Conservation (phyloP, 164 flowering plant genomes). For the Vitis riparia region DNA sequence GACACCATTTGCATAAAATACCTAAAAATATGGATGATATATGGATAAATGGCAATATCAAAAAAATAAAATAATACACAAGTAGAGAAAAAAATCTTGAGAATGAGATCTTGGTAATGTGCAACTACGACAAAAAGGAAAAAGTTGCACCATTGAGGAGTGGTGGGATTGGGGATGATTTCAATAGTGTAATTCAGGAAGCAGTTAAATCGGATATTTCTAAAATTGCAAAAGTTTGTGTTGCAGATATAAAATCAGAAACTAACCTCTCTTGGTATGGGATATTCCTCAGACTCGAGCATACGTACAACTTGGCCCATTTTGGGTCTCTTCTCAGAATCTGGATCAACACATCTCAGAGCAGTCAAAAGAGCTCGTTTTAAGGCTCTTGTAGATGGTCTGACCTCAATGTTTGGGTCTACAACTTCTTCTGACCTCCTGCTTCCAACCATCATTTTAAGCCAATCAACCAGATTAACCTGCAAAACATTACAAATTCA, state of each 20-base stretch:
- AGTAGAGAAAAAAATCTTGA: too few relatives aligned
- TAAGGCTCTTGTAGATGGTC: conserved; percentile 68
- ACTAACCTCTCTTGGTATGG: conserved; percentile 73
- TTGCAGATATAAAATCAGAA: not conserved
- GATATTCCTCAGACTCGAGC: conserved; percentile 84
- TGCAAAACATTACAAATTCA: conserved; percentile 19
- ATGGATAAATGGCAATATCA: too few relatives aligned
- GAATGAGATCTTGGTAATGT: not conserved
- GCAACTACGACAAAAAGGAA: not conserved
- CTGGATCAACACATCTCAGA: conserved; percentile 76
- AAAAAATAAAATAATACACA: too few relatives aligned
- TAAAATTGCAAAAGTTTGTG: not conserved
- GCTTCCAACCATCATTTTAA: conserved; percentile 82
- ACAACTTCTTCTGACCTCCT: conserved; percentile 77
- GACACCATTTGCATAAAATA: too few relatives aligned
- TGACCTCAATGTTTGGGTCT: conserved; percentile 67
- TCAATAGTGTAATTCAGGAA: not conserved
- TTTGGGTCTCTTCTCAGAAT: conserved; percentile 72
- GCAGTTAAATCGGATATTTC: conserved; percentile 1
- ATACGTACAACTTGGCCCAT: conserved; percentile 84
- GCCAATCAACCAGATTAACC: conserved; percentile 85
- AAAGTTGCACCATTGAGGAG: too few relatives aligned
- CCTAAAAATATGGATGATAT: too few relatives aligned
- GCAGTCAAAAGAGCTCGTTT: conserved; percentile 76
- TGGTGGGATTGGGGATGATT: not conserved